Evolutionary conservation across 192 early-diverging fungal genomes (phyloP).

Genomic region (Coemansia sp.): DNA sequence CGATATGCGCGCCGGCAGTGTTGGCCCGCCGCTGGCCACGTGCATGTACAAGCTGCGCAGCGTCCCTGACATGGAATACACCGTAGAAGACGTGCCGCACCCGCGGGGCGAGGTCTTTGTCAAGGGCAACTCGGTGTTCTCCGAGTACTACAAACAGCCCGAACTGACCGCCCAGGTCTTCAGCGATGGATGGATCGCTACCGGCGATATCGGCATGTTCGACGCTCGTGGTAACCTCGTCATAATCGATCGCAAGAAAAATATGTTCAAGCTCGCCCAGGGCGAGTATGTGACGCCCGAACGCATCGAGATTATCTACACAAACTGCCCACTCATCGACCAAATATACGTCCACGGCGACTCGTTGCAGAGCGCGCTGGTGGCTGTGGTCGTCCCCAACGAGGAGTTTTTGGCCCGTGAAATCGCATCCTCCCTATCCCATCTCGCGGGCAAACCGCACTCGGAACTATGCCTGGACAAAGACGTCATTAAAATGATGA

Average conservation of each 20-base stretch:
- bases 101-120: conserved; percentile 84
- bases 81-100: conserved; percentile 48
- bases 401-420: conserved; percentile 57
- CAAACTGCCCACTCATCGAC: conserved; percentile 59
- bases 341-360: conserved; percentile 80
- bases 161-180: conserved; percentile 74
- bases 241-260: conserved; percentile 83
- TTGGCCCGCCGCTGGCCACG: conserved; percentile 73
- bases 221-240: conserved; percentile 64
- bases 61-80: conserved; percentile 73
- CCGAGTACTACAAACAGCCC: conserved; percentile 75
- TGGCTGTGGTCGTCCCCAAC: conserved; percentile 76
- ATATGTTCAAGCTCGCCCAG: conserved; percentile 79
- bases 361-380: conserved; percentile 72
- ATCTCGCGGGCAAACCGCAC: conserved; percentile 15
- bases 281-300: conserved; percentile 83
- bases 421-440: conserved; percentile 35
- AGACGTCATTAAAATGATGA: conserved; percentile 53
- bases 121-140: conserved; percentile 74
- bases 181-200: conserved; percentile 77
- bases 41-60: conserved; percentile 78
- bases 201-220: conserved; percentile 82
- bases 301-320: conserved; percentile 73
- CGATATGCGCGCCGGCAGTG: conserved; percentile 61
- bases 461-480: conserved; percentile 58